phyloP scores from a whole-genome alignment of 2,329 filamentous ascomycete species.

The Fusarium sp. region DNA sequence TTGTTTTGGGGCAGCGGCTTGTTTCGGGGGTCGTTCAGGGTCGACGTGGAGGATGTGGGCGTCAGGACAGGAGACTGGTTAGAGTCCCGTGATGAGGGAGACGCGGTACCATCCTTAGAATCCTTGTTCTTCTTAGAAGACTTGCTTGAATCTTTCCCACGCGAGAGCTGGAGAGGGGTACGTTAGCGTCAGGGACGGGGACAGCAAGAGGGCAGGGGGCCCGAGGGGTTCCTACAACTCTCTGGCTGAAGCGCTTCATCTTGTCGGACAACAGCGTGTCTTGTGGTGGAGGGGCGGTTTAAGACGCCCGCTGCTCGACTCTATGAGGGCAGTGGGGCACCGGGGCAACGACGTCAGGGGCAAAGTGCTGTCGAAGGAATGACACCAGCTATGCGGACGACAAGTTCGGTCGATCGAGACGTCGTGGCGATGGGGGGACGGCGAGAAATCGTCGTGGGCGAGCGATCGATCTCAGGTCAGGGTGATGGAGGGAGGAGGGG shows the following conservation, averaged over 20 bases:
- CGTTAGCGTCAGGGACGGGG: conserved; percentile 24
- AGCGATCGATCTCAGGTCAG: conserved; percentile 15
- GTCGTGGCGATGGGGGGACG: conserved; percentile 31
- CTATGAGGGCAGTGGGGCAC: conserved; percentile 45
- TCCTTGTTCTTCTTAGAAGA: conserved; percentile 82
- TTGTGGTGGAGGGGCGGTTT: conserved; percentile 43
- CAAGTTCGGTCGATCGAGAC: conserved; percentile 24
- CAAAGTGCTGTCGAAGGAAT: conserved; percentile 37
- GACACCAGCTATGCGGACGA: conserved; percentile 34
- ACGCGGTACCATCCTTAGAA: conserved; percentile 81
- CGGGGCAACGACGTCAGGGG: conserved; percentile 50
- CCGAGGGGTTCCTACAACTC: conserved; percentile 77
- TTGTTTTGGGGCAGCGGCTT: conserved; percentile 78
- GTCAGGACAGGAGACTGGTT: conserved; percentile 76
- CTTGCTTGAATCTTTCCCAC: conserved; percentile 88
- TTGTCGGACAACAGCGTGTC: conserved; percentile 57
- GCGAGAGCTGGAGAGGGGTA: conserved; percentile 77
- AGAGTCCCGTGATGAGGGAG: conserved; percentile 74
- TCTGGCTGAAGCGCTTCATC: conserved; percentile 98
- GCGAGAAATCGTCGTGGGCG: conserved; percentile 28
- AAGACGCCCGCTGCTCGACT: conserved; percentile 44
- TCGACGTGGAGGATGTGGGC: conserved; percentile 89
- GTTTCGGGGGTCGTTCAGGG: conserved; percentile 85
- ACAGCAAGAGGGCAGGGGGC: background rate
- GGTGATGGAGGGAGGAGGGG: conserved; percentile 32